Base-by-base conservation (phyloP, 1,284 basidiomycete genomes). In the Moniliella sp. region DNA sequence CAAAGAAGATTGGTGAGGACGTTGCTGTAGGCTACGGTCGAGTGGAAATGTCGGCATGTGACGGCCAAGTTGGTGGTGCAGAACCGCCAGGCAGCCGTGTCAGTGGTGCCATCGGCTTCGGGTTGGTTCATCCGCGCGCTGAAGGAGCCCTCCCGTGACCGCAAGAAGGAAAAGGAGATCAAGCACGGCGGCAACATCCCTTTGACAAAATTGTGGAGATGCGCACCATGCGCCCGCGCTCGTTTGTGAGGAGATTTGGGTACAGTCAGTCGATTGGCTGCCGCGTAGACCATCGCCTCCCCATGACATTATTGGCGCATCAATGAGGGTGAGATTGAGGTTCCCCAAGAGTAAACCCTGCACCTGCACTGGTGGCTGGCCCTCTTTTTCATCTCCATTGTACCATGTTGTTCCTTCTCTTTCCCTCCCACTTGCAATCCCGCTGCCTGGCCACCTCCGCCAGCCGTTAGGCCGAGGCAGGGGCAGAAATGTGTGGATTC, bases 101-200 rank as follows among this genome's bases (percentile, higher is more conserved):
- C 84, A 42, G 84, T 99, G 56, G 91, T 99, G 37, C 91, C 91
- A 54, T 86, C 86, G 34, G 88, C 91, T 36, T 91, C 82, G 30
- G 88, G 88, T 37, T 76, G 97, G 34, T 84, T 99, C 66, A 94
- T 99, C 71, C 77, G 76, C 62, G 88, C 91, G 45, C 77, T 99
- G 64, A 99, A 99, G 54, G 45, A 97, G 71, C 88, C 88, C 49
- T n/a, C 83, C 83, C 83, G 88, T 63, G 88, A 99, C 70, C 77
- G 91, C 57, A 99, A 99, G 70, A 99, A 99, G 75, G 84, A 94
- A 73, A 99, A 99, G 73, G 94, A 97, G 73, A 88, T 94, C 69
- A 86, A 84, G 66, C 91, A 99, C 73, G 67, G 68, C 42, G 91
- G 91, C 45, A 97, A 94, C 71, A 73, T 99, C 50, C 63, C 38